Conservation (phyloP, 2,329 filamentous ascomycete genomes). For the Pestalotiopsis sp. region DNA sequence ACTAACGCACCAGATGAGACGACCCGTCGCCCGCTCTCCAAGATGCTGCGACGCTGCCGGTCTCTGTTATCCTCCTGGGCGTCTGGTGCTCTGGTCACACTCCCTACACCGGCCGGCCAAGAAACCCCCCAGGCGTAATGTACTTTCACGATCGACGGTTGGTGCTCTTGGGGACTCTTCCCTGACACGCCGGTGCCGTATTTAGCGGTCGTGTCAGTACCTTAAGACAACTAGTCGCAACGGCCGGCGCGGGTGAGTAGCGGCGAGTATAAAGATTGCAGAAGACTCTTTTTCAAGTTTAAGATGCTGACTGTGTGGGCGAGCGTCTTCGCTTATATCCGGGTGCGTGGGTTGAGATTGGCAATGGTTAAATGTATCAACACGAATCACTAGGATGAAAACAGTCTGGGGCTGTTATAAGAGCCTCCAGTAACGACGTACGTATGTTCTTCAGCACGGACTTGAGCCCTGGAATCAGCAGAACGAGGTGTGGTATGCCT, state of each 20-base stretch:
- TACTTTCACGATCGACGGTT: neutral
- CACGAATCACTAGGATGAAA: neutral
- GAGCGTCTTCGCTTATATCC: neutral
- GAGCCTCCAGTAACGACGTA: neutral
- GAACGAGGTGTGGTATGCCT: neutral
- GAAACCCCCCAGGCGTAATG: neutral
- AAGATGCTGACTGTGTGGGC: neutral
- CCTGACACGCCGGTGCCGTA: conserved; percentile 14
- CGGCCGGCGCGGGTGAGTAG: conserved; percentile 9
- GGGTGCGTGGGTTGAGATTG: neutral
- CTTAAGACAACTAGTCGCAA: conserved; percentile 4
- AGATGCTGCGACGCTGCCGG: neutral
- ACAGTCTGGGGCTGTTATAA: neutral
- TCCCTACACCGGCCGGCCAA: conserved; percentile 3
- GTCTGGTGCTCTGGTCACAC: neutral
- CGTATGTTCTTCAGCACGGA: neutral
- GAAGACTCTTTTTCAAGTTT: neutral
- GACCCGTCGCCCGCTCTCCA: neutral
- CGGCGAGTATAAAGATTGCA: conserved; percentile 3
- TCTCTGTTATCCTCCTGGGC: neutral
- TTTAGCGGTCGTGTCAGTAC: conserved; percentile 11
- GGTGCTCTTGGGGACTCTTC: conserved; percentile 7
- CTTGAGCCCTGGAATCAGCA: neutral
- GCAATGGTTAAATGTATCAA: neutral
- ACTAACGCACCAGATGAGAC: conserved; percentile 1